These are phyloP conservation scores for Triangularia verruculosa DNA, from an alignment of 2,329 filamentous ascomycete species.

Conservation along the genomic window DNA sequence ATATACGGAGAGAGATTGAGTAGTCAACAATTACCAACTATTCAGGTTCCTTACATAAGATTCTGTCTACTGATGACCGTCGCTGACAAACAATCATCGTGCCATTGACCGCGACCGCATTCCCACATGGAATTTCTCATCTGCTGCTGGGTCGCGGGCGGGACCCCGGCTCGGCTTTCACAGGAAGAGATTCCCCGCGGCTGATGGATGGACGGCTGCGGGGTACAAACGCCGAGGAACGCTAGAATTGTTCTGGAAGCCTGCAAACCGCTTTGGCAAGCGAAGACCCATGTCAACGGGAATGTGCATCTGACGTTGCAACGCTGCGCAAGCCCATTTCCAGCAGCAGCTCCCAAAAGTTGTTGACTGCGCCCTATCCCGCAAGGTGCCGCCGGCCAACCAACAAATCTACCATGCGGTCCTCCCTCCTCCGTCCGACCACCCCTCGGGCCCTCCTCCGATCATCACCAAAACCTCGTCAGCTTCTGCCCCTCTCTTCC, in stretches of 20 bases:
- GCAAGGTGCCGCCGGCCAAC: background rate
- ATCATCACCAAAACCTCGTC: background rate
- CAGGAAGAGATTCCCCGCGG: background rate
- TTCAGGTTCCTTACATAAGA: background rate
- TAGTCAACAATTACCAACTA: background rate
- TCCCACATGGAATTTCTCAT: background rate
- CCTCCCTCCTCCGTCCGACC: conserved; percentile 4
- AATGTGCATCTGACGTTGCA: conserved; percentile 1
- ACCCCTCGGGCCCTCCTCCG: background rate
- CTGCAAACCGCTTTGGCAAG: conserved; percentile 7
- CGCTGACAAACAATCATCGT: conserved; percentile 21
- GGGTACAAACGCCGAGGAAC: conserved; percentile 6
- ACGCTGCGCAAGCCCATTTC: background rate
- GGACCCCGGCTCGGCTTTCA: background rate
- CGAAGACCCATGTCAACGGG: background rate
- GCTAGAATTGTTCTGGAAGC: conserved; percentile 26
- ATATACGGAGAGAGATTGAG: background rate
- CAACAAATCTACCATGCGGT: conserved; percentile 15
- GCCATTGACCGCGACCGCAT: background rate
- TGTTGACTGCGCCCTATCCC: background rate
- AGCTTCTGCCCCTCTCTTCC: background rate
- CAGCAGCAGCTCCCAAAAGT: background rate
- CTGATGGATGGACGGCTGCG: conserved; percentile 2
- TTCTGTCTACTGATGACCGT: conserved; percentile 11
- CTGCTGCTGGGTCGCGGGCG: background rate